Percentiles rank a stretch among this genome's conserved stretches.
phyloP scores from a whole-genome alignment of 257 asterid genomes.

The Solanum bulbocastanum region DNA sequence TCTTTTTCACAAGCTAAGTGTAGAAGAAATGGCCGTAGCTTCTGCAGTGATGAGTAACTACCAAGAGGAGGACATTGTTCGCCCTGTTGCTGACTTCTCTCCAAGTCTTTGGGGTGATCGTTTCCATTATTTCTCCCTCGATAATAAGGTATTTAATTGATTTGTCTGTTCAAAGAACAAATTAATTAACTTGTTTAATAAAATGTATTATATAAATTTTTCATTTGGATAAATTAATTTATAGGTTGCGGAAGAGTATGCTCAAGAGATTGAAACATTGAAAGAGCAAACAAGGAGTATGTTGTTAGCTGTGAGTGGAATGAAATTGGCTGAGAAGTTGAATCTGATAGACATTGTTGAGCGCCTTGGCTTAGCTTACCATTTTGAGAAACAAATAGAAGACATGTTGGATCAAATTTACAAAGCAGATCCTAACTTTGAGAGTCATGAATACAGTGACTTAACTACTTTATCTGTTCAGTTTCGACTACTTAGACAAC shows the following conservation, averaged over 20 bases:
- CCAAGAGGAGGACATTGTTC: background rate
- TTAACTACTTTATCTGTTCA: slow-evolving; percentile 6
- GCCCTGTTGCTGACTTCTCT: slow-evolving; percentile 18
- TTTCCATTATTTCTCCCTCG: slow-evolving; percentile 3
- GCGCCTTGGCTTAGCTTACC: slow-evolving; percentile 30
- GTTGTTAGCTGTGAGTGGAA: background rate
- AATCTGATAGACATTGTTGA: slow-evolving; percentile 18
- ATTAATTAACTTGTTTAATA: too few species aligned
- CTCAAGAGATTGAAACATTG: slow-evolving; percentile 6
- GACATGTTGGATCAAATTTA: slow-evolving; percentile 3
- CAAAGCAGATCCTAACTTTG: background rate
- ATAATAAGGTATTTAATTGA: background rate
- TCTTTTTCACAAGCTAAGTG: background rate
- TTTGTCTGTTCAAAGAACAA: too few species aligned
- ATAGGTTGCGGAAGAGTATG: background rate
- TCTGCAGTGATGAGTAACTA: background rate
- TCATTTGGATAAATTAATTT: background rate
- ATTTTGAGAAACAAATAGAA: slow-evolving; percentile 20
- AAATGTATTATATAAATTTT: too few species aligned
- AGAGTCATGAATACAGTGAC: background rate
- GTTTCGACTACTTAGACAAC: slow-evolving; percentile 29
- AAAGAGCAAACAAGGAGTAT: slow-evolving; percentile 15
- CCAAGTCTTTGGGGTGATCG: slow-evolving; percentile 26
- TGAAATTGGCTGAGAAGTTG: background rate
- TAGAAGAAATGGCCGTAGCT: background rate